A percentile compares a stretch with the other conserved stretches of the same genome.
Evolutionary conservation across 352 stramenopile species (phyloP).

Genomic region (Phytopythium helicoides): DNA sequence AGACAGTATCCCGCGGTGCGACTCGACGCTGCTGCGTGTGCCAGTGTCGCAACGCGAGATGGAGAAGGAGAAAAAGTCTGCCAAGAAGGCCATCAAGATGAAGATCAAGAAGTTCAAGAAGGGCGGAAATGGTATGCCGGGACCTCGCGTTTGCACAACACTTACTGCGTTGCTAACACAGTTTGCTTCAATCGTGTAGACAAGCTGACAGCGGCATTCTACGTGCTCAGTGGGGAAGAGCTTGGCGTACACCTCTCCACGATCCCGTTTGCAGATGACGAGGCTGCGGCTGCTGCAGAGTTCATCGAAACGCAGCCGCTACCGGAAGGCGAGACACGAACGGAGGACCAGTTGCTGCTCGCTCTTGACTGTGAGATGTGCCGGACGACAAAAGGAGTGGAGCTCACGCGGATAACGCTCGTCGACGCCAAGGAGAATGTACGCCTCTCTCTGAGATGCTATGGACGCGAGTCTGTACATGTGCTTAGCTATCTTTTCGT

Average conservation of each 20-base stretch:
- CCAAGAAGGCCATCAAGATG: slow-evolving; percentile 83
- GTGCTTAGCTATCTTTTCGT: not conserved
- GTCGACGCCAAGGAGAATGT: slow-evolving; percentile 64
- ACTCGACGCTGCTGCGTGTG: slow-evolving; percentile 64
- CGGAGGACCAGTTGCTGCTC: slow-evolving; percentile 49
- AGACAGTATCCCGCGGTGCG: slow-evolving; percentile 75
- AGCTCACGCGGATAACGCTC: slow-evolving; percentile 73
- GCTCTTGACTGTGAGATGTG: slow-evolving; percentile 89
- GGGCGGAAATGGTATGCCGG: slow-evolving; percentile 31
- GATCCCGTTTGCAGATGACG: slow-evolving; percentile 49
- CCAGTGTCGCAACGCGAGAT: slow-evolving; percentile 74
- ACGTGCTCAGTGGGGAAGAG: slow-evolving; percentile 64
- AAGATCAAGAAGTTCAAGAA: slow-evolving; percentile 90
- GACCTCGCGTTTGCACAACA: not conserved
- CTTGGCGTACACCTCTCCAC: slow-evolving; percentile 47
- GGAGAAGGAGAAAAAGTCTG: slow-evolving; percentile 69
- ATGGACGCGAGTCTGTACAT: not conserved
- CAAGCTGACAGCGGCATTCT: slow-evolving; percentile 70
- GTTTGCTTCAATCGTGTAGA: slow-evolving; percentile 20
- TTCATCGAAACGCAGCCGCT: slow-evolving; percentile 50
- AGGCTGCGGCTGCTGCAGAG: slow-evolving; percentile 16
- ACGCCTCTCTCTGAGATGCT: not conserved
- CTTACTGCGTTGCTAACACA: too few relatives aligned
- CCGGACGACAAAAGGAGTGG: slow-evolving; percentile 81
- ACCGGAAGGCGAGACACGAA: slow-evolving; percentile 21